Percentiles rank a stretch among this genome's conserved stretches.
Evolutionary conservation across 2,329 filamentous ascomycete genomes (phyloP).

Genomic region (Pyrenochaeta sp.): DNA sequence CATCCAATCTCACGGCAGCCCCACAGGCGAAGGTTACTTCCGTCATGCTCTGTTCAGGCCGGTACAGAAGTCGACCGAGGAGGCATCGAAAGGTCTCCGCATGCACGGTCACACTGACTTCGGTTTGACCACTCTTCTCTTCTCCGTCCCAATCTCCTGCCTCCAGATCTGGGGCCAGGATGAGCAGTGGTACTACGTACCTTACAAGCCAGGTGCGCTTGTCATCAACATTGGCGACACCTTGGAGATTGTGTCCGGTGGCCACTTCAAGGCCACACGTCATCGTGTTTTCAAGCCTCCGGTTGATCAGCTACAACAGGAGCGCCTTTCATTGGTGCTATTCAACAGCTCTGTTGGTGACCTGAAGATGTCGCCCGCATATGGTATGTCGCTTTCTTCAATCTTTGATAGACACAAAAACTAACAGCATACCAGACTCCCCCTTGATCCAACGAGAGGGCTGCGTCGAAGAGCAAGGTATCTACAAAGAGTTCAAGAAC

Average conservation of each 20-base stretch:
- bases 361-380: constrained; percentile 25
- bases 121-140: constrained; percentile 31
- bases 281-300: constrained; percentile 56
- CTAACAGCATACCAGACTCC: constrained; percentile 16
- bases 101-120: constrained; percentile 44
- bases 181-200: constrained; percentile 35
- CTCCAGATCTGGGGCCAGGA: constrained; percentile 33
- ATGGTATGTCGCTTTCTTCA: constrained; percentile 16
- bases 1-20: constrained; percentile 28
- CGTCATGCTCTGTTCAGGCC: constrained; percentile 32
- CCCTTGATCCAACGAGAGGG: constrained; percentile 30
- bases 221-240: constrained; percentile 38
- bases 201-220: constrained; percentile 33
- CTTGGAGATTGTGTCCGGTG: constrained; percentile 55
- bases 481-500: constrained; percentile 30
- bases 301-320: constrained; percentile 46
- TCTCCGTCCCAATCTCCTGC: constrained; percentile 33
- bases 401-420: background rate
- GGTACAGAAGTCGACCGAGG: constrained; percentile 29
- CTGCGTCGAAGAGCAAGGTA: constrained; percentile 29
- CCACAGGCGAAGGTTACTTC: constrained; percentile 33
- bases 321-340: constrained; percentile 40
- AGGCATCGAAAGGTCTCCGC: constrained; percentile 35
- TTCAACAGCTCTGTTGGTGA: constrained; percentile 33
- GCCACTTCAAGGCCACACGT: constrained; percentile 56